These are phyloP conservation scores for Euphorbia tirucalli DNA, from an alignment of 345 rosid species.

Conservation along the genomic window DNA sequence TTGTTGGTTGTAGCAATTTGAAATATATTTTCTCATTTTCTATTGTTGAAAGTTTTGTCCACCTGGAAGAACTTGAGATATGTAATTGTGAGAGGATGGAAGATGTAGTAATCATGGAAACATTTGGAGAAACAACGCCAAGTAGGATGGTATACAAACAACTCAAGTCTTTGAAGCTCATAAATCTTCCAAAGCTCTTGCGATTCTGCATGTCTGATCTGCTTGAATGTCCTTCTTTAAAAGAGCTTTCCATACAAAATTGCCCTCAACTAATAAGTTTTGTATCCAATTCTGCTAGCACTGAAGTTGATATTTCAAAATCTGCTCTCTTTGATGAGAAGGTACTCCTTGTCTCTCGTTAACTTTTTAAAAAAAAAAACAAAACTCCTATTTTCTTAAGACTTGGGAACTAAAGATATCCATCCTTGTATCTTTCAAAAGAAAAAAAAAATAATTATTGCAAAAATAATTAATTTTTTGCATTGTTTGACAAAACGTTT, in stretches of 20 bases:
- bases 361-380: too few species aligned
- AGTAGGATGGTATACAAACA: too few species aligned
- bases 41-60: background rate
- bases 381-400: too few species aligned
- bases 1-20: conserved; percentile 1
- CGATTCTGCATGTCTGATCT: background rate
- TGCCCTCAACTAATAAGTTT: background rate
- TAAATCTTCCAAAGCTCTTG: conserved; percentile 12
- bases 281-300: background rate
- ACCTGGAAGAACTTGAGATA: background rate
- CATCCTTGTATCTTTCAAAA: too few species aligned
- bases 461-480: too few species aligned
- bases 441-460: too few species aligned
- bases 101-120: too few species aligned
- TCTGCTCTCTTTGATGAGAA: background rate
- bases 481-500: too few species aligned
- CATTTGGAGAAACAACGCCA: too few species aligned
- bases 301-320: background rate
- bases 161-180: too few species aligned
- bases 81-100: background rate
- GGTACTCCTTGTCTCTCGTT: background rate
- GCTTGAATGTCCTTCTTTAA: conserved; percentile 4
- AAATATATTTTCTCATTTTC: conserved; percentile 7
- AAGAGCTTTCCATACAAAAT: background rate
- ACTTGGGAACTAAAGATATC: too few species aligned